A percentile compares a stretch with the other conserved stretches of the same genome.
Conservation (phyloP, 2,329 filamentous ascomycete species). For the Ceratocystis diversiconidia region DNA sequence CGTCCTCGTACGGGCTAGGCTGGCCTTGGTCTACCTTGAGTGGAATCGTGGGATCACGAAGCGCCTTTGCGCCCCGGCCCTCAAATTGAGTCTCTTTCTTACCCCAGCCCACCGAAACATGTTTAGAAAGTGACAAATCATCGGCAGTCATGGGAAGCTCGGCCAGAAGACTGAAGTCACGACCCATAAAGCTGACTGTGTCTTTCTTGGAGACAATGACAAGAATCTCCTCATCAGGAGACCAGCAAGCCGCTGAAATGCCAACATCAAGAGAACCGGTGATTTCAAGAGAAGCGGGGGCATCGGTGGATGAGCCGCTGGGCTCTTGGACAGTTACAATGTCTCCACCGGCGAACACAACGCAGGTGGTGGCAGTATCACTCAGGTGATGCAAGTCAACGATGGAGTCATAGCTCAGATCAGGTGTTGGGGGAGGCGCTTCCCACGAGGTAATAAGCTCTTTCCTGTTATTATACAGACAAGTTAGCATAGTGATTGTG, state of each 20-base stretch:
- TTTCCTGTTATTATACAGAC: constrained; percentile 20
- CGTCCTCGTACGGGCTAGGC: constrained; percentile 60
- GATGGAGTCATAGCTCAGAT: constrained; percentile 60
- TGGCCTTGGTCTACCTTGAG: constrained; percentile 78
- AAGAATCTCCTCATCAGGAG: constrained; percentile 84
- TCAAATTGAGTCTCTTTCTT: constrained; percentile 98
- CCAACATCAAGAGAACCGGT: constrained; percentile 87
- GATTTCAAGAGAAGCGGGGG: constrained; percentile 61
- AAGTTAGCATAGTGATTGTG: not conserved
- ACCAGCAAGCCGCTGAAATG: constrained; percentile 82
- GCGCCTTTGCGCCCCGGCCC: constrained; percentile 69
- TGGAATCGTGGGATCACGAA: constrained; percentile 87
- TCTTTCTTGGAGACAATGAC: constrained; percentile 66
- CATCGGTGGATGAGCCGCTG: constrained; percentile 27
- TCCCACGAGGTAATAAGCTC: constrained; percentile 68
- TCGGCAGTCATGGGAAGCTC: constrained; percentile 58
- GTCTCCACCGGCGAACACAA: constrained; percentile 81
- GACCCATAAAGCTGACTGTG: constrained; percentile 82
- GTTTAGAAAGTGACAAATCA: constrained; percentile 75
- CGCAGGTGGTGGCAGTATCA: constrained; percentile 61
- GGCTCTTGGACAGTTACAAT: constrained; percentile 68
- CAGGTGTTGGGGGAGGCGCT: constrained; percentile 63
- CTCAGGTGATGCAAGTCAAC: constrained; percentile 73
- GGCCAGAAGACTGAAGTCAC: constrained; percentile 71
- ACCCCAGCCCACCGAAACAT: constrained; percentile 95